Evolutionary conservation across 148 eudicot genomes (phyloP).

Genomic region (Camellia japonica): DNA sequence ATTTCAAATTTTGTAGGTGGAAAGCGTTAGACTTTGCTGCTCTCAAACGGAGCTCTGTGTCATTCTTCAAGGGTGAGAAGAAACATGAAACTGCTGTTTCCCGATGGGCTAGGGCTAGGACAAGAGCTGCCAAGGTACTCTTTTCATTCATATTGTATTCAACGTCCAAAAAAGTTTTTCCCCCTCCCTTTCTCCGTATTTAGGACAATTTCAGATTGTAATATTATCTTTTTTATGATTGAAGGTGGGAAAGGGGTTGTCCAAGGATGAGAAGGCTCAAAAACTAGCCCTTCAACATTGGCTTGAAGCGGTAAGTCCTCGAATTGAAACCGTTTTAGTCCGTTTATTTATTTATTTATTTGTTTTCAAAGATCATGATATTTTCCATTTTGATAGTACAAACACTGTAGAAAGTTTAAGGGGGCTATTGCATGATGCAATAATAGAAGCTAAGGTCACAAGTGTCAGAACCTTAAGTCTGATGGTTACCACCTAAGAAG

Average conservation of each 20-base stretch:
- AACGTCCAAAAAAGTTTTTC: not conserved
- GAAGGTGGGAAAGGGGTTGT: conserved; percentile 57
- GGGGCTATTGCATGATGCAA: no score
- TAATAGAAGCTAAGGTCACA: no score
- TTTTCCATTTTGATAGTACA: not conserved
- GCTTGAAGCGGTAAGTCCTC: conserved; percentile 87
- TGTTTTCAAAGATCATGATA: not conserved
- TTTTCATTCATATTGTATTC: not conserved
- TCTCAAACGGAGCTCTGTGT: conserved; percentile 68
- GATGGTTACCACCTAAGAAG: no score
- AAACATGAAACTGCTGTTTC: conserved; percentile 78
- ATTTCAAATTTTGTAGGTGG: conserved; percentile 52
- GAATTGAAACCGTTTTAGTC: not conserved
- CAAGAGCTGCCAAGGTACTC: conserved; percentile 79
- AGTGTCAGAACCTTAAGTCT: no score
- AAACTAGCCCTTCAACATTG: conserved; percentile 53
- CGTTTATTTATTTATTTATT: not conserved
- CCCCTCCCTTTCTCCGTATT: not conserved
- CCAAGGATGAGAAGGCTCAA: conserved; percentile 55
- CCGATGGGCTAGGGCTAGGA: conserved; percentile 81
- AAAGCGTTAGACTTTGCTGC: conserved; percentile 87
- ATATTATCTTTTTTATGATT: not conserved
- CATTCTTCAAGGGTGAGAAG: conserved; percentile 67
- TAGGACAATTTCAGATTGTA: not conserved
- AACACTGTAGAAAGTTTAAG: no score